Base-by-base conservation (phyloP, 352 stramenopile species). In the Phytophthora gonapodyides region DNA sequence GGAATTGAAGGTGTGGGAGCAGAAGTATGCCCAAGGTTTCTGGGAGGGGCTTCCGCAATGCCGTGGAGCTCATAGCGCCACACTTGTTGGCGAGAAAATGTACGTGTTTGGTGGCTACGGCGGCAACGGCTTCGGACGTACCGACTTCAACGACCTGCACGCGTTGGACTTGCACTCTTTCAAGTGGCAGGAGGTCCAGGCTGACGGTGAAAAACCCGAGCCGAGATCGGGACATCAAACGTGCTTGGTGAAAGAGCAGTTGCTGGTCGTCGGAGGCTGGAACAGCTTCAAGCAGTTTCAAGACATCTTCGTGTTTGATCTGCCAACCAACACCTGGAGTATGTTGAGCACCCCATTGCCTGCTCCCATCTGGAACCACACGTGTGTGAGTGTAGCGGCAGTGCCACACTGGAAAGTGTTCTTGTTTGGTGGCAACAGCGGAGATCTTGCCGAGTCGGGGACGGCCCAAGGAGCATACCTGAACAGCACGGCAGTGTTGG, bases 331-430 rank as follows among this genome's bases (percentile, higher is more conserved):
- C 50, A 91, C 80, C 0, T 99, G 94, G 96, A 97, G 76, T 27
- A 71, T 78, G 40, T 64, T 89, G 1, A 73, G 71, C 9, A 75
- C 81, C 36, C 69, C 72, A 16, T 52, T 93, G 19, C 74, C 71
- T 15, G 74, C 80, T 11, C 88, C 89, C 5, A 96, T 87, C 30
- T 99, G 97, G 96, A 98, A 98, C 65, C 96, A 98, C 75, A 88
- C 94, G 15, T 97, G 94, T 35, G 85, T 98, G 10, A 92, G 86
- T 37, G 94, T 99, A 8, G 82, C 84, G 16, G 96, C 97, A 30
- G 96, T 99, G n/a, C 97, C 97, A 3, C 73, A 98, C 72, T 98
- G 95, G 94, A 98, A 99, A 67, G 80, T 99, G 2, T 99, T 99
- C 61, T 82, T 98, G 52, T 99, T 99, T 74, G 97, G 97, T 48